Evolutionary conservation across 306 rosid genomes (phyloP).

Genomic region (Inga laurina): DNA sequence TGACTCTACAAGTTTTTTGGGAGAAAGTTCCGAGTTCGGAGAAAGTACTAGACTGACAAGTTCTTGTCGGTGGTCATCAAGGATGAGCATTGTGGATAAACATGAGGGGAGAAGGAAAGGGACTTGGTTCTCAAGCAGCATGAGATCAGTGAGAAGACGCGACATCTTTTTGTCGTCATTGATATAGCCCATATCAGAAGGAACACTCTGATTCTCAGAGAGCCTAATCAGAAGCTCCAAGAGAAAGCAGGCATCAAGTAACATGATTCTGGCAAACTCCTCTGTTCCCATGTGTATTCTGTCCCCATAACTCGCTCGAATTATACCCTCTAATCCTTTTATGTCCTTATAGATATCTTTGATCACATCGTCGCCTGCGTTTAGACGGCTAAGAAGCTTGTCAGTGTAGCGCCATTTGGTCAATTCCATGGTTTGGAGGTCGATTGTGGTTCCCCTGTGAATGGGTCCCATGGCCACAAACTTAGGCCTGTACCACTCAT

Average conservation of each 20-base stretch:
- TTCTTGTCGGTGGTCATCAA: too few species aligned
- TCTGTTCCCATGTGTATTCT: background rate
- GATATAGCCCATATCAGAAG: too few species aligned
- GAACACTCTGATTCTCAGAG: too few species aligned
- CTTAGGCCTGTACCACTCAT: background rate
- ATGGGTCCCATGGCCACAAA: background rate
- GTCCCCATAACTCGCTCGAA: background rate
- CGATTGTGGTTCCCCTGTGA: background rate
- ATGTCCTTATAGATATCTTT: background rate
- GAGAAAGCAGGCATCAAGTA: background rate
- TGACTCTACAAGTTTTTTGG: background rate
- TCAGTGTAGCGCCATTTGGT: background rate
- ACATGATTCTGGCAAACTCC: background rate
- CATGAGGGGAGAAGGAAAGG: background rate
- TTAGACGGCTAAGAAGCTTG: background rate
- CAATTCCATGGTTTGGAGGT: background rate
- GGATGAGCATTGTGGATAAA: too few species aligned
- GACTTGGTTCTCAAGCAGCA: background rate
- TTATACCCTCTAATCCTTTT: background rate
- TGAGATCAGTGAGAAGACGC: too few species aligned
- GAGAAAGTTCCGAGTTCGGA: accelerated
- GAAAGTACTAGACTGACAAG: background rate
- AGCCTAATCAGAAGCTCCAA: too few species aligned
- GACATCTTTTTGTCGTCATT: too few species aligned
- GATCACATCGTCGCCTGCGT: background rate